A percentile compares a stretch with the other conserved stretches of the same genome.
These are phyloP conservation scores for Arabidopsis lyrata DNA, from an alignment of 441 rosid genomes.

Conservation along the genomic window DNA sequence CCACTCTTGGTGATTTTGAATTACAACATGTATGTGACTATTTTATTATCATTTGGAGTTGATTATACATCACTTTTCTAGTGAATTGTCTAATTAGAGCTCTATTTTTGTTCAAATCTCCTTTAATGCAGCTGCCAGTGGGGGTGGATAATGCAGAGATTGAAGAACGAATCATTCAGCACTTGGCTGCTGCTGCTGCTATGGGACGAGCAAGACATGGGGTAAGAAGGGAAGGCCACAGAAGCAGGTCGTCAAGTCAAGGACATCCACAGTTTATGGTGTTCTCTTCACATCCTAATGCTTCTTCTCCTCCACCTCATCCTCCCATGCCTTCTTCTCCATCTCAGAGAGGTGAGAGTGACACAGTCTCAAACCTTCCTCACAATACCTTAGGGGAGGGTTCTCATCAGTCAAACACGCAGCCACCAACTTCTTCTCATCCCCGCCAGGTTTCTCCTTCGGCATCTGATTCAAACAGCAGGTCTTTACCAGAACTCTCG, in stretches of 20 bases:
- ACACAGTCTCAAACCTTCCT: constrained; percentile 52
- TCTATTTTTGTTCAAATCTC: constrained; percentile 27
- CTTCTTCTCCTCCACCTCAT: constrained; percentile 53
- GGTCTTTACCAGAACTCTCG: constrained; percentile 49
- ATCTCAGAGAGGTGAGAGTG: constrained; percentile 61
- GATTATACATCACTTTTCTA: constrained; percentile 14
- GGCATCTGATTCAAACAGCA: constrained; percentile 59
- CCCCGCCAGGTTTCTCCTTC: constrained; percentile 55
- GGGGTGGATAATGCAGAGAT: constrained; percentile 87
- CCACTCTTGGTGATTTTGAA: constrained; percentile 93
- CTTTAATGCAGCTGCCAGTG: constrained; percentile 67
- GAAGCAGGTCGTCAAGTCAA: constrained; percentile 75
- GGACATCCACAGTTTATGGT: constrained; percentile 81
- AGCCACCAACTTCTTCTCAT: constrained; percentile 47
- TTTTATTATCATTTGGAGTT: constrained; percentile 29
- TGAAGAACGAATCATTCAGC: constrained; percentile 96
- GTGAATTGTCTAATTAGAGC: constrained; percentile 7
- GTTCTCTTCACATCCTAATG: constrained; percentile 65
- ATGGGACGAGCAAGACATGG: constrained; percentile 85
- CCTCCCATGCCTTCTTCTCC: constrained; percentile 63
- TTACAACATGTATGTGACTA: constrained; percentile 77
- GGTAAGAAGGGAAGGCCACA: constrained; percentile 83
- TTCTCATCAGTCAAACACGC: constrained; percentile 48
- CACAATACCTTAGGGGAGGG: constrained; percentile 47
- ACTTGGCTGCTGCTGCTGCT: constrained; percentile 94